These are phyloP conservation scores for Beauveria brongniartii DNA, from an alignment of 2,329 filamentous ascomycete species.

Conservation along the genomic window DNA sequence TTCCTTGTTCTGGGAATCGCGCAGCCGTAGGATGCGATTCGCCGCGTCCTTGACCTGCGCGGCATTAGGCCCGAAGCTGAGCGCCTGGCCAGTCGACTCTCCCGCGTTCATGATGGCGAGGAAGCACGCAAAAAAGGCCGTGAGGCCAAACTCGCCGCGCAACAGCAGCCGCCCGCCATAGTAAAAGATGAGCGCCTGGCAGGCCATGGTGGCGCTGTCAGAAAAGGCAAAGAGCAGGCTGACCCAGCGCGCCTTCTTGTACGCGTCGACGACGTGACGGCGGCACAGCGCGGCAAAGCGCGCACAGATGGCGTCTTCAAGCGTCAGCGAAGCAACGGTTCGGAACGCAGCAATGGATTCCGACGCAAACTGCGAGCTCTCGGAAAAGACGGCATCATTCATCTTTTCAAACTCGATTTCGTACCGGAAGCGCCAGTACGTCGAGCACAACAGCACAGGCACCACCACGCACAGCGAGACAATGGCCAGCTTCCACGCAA, in stretches of 20 bases:
- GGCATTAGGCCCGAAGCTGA: conserved; percentile 58
- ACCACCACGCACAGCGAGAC: conserved; percentile 56
- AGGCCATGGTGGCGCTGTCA: conserved; percentile 56
- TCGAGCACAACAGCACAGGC: conserved; percentile 39
- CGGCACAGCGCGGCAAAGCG: conserved; percentile 53
- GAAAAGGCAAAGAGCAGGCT: conserved; percentile 61
- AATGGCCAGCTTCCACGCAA: conserved; percentile 69
- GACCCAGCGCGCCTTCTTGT: conserved; percentile 51
- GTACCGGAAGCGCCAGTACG: conserved; percentile 45
- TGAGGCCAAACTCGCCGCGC: conserved; percentile 36
- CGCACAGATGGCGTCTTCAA: conserved; percentile 56
- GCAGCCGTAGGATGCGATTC: conserved; percentile 49
- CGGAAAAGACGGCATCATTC: conserved; percentile 59
- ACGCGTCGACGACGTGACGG: conserved; percentile 51
- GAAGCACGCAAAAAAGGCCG: conserved; percentile 50
- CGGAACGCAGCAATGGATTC: conserved; percentile 68
- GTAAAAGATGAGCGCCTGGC: conserved; percentile 59
- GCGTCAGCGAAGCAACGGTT: conserved; percentile 61
- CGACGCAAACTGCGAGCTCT: conserved; percentile 66
- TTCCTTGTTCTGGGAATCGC: conserved; percentile 34
- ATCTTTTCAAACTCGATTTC: conserved; percentile 62
- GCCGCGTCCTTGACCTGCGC: conserved; percentile 51
- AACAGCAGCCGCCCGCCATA: conserved; percentile 55
- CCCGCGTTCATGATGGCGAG: conserved; percentile 60
- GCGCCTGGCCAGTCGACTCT: conserved; percentile 58